Conservation (phyloP, 441 rosid species). For the Mallotus japonicus region DNA sequence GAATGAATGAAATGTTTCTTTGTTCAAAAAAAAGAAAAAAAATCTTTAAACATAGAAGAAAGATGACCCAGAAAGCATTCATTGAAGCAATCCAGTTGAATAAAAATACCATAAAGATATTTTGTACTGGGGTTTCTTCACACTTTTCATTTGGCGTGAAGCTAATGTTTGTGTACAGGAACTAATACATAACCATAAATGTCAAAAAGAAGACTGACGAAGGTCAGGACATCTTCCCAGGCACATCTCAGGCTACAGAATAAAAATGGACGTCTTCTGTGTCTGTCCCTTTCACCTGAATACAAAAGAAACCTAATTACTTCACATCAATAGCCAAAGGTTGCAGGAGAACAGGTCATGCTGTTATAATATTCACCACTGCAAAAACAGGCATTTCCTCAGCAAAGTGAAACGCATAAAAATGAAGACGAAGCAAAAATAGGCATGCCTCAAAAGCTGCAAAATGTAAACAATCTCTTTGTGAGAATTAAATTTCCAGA, state of each 20-base stretch:
- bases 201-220: background rate
- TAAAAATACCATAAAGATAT: background rate
- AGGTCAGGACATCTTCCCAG: background rate
- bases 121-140: background rate
- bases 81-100: background rate
- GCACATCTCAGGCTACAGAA: background rate
- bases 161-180: background rate
- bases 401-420: background rate
- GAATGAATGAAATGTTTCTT: too few species aligned
- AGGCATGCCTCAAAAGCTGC: too few species aligned
- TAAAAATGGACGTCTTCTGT: constrained; percentile 1
- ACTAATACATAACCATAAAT: background rate
- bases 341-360: background rate
- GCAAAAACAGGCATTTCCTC: background rate
- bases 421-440: background rate
- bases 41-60: background rate
- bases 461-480: background rate
- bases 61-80: background rate
- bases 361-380: too few species aligned
- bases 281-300: background rate
- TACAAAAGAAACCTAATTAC: background rate
- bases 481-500: background rate
- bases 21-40: too few species aligned
- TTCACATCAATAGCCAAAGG: background rate
- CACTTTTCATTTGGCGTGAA: background rate